These are phyloP conservation scores for Suhomyces prunicola DNA, from an alignment of 805 yeast genomes.

Conservation along the genomic window DNA sequence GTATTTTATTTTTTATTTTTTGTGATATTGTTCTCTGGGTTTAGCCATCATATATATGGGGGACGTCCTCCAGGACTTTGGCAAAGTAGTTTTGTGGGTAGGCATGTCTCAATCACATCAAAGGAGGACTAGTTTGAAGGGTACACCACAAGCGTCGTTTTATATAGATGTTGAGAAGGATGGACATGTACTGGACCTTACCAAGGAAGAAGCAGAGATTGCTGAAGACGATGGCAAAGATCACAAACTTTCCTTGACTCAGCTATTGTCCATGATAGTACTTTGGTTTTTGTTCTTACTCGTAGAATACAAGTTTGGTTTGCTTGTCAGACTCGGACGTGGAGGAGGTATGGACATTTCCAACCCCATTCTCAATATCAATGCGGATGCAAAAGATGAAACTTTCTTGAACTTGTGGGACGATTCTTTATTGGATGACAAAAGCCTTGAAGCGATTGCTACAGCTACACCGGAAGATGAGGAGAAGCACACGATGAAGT, in stretches of 20 bases:
- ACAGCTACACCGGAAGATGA: neutral
- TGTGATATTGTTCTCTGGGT: neutral
- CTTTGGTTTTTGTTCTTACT: neutral
- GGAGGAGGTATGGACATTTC: neutral
- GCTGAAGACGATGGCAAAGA: neutral
- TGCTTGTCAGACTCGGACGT: neutral
- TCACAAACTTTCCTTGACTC: neutral
- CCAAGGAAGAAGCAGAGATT: neutral
- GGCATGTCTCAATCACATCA: conserved; percentile 7
- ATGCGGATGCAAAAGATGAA: conserved; percentile 2
- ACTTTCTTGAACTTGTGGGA: neutral
- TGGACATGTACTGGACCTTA: neutral
- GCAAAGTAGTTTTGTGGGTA: neutral
- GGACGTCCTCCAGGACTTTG: neutral
- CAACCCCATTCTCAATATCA: conserved; percentile 3
- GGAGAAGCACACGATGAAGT: neutral
- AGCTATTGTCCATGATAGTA: neutral
- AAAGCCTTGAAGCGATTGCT: neutral
- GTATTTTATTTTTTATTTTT: neutral
- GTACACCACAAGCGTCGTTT: conserved; percentile 5
- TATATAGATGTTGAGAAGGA: conserved; percentile 9
- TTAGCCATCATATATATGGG: neutral
- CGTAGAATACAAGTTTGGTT: neutral
- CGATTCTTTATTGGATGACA: neutral
- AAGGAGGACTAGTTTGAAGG: conserved; percentile 5